Base-by-base conservation (phyloP, 768 basidiomycete species). In the Mycena capillaripes region DNA sequence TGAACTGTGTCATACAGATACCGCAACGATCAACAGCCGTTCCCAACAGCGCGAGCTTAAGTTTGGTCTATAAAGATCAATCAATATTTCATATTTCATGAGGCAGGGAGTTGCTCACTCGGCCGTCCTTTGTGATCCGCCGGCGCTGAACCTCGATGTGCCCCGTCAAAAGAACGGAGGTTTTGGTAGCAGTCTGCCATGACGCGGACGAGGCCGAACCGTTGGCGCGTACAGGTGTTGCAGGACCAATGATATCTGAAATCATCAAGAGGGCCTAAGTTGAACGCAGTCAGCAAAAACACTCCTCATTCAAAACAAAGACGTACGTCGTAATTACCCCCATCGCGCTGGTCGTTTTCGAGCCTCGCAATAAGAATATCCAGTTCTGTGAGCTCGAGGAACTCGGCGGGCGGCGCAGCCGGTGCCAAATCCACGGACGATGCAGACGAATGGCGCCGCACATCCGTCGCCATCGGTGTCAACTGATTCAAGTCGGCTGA, bases 1-100 rank as follows among this genome's bases (percentile, higher is more conserved):
- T 90, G 82, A 93, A 95, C 81, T 91, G 91, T 56, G 86, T 87
- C 78, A 94, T 82, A 78, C 94, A 95, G 59, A 94, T 91, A 46
- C 90, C 88, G 80, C 94, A 95, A 76, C 89, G 89, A 72, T 92
- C 89, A 38, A 95, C 93, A 1, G 84, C 76, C 17, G 87, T 83
- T 44, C 91, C 94, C 23, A 93, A 81, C 59, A 95, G 78, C 10
- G 86, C 84, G 58, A 94, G 80, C 82, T 94, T 95, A 53, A 93
- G 76, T 83, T 94, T 95, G 64, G n/a, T n/a, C n/a, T n/a, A n/a
- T n/a, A n/a, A n/a, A n/a, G n/a, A n/a, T n/a, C n/a, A n/a, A n/a
- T n/a, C n/a, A n/a, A n/a, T n/a, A n/a, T n/a, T n/a, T n/a, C n/a
- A n/a, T n/a, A n/a, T n/a, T n/a, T n/a, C n/a, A n/a, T n/a, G n/a